Evolutionary conservation across 1,284 basidiomycete genomes (phyloP).

Genomic region (Trichosporon inkin): DNA sequence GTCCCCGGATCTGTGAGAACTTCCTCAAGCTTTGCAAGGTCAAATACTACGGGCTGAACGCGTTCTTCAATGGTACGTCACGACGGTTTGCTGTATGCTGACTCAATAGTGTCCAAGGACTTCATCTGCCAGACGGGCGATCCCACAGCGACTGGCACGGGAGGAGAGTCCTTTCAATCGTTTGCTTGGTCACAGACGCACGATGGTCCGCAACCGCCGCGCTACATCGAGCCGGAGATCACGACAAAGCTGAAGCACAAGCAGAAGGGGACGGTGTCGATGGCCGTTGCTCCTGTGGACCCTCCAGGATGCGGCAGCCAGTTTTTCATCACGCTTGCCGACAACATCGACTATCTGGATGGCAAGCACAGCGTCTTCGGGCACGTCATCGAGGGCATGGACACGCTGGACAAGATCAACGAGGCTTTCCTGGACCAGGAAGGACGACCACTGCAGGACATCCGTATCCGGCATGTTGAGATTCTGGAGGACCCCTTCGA

Average conservation of each 20-base stretch:
- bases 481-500: conserved; percentile 93
- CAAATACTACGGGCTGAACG: conserved; percentile 93
- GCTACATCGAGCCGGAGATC: conserved; percentile 83
- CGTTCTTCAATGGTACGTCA: conserved; percentile 87
- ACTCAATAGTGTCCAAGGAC: conserved; percentile 75
- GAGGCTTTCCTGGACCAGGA: conserved; percentile 84
- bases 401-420: conserved; percentile 88
- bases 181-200: conserved; percentile 51
- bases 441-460: conserved; percentile 85
- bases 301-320: conserved; percentile 85
- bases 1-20: conserved; percentile 87
- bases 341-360: conserved; percentile 90
- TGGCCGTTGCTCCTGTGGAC: conserved; percentile 76
- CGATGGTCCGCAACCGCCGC: conserved; percentile 53
- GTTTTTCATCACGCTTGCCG: conserved; percentile 90
- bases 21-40: conserved; percentile 95
- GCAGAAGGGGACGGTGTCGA: conserved; percentile 83
- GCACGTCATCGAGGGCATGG: conserved; percentile 87
- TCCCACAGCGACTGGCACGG: conserved; percentile 88
- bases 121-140: conserved; percentile 94
- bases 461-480: conserved; percentile 86
- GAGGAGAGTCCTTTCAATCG: conserved; percentile 80
- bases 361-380: conserved; percentile 95
- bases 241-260: conserved; percentile 74
- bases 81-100: neutral